Percentiles rank a stretch among this genome's conserved stretches.
Evolutionary conservation across 2,329 filamentous ascomycete genomes (phyloP).

Genomic region (Penicillium decumbens): DNA sequence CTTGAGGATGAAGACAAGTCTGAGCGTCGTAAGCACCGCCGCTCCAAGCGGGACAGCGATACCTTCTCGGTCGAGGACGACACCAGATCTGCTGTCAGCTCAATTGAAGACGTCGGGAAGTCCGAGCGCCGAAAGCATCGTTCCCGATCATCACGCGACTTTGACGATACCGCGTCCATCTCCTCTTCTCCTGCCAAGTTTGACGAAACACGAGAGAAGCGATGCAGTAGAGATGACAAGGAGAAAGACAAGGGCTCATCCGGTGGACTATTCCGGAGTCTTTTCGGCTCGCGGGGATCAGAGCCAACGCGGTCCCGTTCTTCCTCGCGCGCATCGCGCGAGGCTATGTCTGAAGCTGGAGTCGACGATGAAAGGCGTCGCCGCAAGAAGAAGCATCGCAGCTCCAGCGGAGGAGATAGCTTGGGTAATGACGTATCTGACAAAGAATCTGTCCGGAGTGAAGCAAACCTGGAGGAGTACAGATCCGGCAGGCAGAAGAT

Average conservation of each 20-base stretch:
- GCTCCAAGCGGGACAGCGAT: slow-evolving; percentile 26
- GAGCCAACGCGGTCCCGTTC: slow-evolving; percentile 26
- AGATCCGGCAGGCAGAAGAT: slow-evolving; percentile 32
- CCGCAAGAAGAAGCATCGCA: slow-evolving; percentile 42
- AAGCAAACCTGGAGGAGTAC: slow-evolving; percentile 31
- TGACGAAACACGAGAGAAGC: slow-evolving; percentile 31
- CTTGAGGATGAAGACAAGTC: slow-evolving; percentile 25
- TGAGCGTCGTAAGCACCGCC: slow-evolving; percentile 14
- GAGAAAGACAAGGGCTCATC: slow-evolving; percentile 28
- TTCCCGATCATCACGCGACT: slow-evolving; percentile 21
- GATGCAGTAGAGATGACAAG: slow-evolving; percentile 31
- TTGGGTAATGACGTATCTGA: slow-evolving; percentile 42
- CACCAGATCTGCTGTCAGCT: background rate
- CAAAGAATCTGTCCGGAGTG: slow-evolving; percentile 41
- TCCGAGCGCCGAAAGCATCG: slow-evolving; percentile 24
- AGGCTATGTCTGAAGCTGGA: slow-evolving; percentile 36
- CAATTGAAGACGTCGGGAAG: slow-evolving; percentile 5
- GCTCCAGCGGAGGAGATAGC: slow-evolving; percentile 43
- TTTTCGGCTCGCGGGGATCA: slow-evolving; percentile 39
- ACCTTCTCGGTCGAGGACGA: slow-evolving; percentile 4
- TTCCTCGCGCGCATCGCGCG: slow-evolving; percentile 27
- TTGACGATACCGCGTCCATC: slow-evolving; percentile 36
- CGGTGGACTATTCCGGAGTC: slow-evolving; percentile 34
- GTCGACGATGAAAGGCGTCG: slow-evolving; percentile 41
- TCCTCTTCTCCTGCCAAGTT: slow-evolving; percentile 32